A percentile compares a stretch with the other conserved stretches of the same genome.
phyloP scores from a whole-genome alignment of 208 protist genomes.

The Acanthamoeba castellanii region DNA sequence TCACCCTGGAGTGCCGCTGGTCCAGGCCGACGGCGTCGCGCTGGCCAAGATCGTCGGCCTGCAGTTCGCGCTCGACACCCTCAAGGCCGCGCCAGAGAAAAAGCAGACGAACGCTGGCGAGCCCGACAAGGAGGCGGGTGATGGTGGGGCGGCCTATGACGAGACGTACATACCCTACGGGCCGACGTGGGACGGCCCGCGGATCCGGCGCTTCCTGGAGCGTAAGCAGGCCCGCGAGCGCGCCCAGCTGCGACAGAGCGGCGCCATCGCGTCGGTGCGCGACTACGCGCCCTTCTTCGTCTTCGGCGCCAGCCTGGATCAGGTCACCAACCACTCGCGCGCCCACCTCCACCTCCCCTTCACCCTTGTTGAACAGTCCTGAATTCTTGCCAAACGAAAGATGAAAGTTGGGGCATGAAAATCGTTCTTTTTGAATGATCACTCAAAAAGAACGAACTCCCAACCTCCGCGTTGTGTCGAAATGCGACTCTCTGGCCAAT shows the following conservation, averaged over 20 bases:
- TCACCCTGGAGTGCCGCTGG: neutral
- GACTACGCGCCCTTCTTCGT: conserved; percentile 35
- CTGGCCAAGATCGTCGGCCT: neutral
- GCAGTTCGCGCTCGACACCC: neutral
- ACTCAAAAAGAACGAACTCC: no score
- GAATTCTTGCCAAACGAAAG: neutral
- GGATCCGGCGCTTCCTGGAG: neutral
- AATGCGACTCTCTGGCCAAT: no score
- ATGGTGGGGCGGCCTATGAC: neutral
- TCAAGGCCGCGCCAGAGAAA: neutral
- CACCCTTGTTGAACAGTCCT: neutral
- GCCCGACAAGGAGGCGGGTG: neutral
- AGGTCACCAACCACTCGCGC: neutral
- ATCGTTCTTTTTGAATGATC: no score
- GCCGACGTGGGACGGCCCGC: neutral
- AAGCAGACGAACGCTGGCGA: neutral
- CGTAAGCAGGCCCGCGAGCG: conserved; percentile 4
- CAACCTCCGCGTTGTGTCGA: no score
- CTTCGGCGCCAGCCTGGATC: neutral
- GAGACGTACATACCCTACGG: conserved; percentile 1
- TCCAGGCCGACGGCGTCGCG: neutral
- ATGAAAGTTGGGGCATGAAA: neutral
- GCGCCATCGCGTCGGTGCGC: neutral
- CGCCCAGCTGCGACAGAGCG: neutral
- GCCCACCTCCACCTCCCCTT: neutral